phyloP scores from a whole-genome alignment of 2,329 filamentous ascomycete species.

The Talaromyces sp. region DNA sequence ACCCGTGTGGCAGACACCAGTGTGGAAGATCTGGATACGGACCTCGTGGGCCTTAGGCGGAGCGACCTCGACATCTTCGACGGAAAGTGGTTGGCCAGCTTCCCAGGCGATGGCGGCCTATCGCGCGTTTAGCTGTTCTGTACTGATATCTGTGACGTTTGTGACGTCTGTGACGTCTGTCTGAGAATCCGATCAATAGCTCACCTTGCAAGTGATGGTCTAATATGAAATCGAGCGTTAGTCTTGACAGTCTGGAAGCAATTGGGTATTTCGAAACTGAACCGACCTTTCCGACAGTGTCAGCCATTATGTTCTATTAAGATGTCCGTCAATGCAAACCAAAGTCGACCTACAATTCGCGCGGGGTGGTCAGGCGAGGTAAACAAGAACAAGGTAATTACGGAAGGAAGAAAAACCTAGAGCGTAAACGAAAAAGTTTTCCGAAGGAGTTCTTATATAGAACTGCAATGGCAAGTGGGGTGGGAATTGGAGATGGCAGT shows the following conservation, averaged over 20 bases:
- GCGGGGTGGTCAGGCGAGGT: slow-evolving; percentile 1
- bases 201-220: slow-evolving; percentile 86
- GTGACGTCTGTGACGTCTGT: background rate
- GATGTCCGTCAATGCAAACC: background rate
- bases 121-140: slow-evolving; percentile 23
- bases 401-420: background rate
- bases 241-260: background rate
- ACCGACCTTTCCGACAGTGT: slow-evolving; percentile 56
- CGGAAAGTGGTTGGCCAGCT: slow-evolving; percentile 79
- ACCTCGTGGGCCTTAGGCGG: slow-evolving; percentile 91
- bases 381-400: background rate
- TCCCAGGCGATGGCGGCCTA: slow-evolving; percentile 96
- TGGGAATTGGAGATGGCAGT: background rate
- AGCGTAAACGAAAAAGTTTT: background rate
- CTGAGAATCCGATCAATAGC: background rate
- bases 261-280: background rate
- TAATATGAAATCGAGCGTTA: slow-evolving; percentile 36
- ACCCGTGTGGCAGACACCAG: slow-evolving; percentile 98
- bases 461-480: background rate
- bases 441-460: slow-evolving; percentile 6
- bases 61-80: slow-evolving; percentile 90
- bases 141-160: too few species aligned
- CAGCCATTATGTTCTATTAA: slow-evolving; percentile 43
- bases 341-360: background rate
- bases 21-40: slow-evolving; percentile 95